Base-by-base conservation (phyloP, 2,329 filamentous ascomycete genomes). In the Aspergillus sergii region DNA sequence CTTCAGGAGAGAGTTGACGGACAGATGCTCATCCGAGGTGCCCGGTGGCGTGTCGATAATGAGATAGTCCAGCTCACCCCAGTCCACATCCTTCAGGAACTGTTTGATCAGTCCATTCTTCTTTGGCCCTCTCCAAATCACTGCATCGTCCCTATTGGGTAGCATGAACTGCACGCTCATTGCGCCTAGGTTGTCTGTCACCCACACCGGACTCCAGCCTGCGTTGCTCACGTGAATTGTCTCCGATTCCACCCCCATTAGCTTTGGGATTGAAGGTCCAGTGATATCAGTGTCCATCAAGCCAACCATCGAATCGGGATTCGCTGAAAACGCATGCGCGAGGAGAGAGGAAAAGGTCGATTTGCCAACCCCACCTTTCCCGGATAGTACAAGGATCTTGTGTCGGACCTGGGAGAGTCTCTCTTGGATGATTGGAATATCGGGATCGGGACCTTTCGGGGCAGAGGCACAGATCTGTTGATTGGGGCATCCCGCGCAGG, bases 161-260 rank as follows among this genome's bases (percentile, higher is more conserved):
- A 99, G 84, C 93, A 99, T 96, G 76, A 99, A 99, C 78, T 99
- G 95, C 68, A 99, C 93, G 73, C 91, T 95, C 94, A 99, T 98
- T 57, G 97, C 93, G 1, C 91, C 92, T 4, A 99, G 83, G 72
- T 98, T 99, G 71, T 98, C 95, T 71, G 89, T 87, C 19, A 97
- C 94, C 92, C 94, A 98, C 16, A 98, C 94, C 0, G 95, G 95
- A 74, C 91, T 93, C 95, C 94, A 97, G 2, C 95, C 95, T 1
- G 90, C 88, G 59, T 88, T 90, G 74, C 90, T 95, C 59, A 97
- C 88, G 76, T 99, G 95, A 58, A 99, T 95, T 1, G 91, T 96
- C 80, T 99, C 94, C 30, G 88, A 83, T 78, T 97, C 94, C 1
- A 97, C 94, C 39, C 95, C 95, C 89, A 99, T 94, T 94, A 99